Evolutionary conservation across 1,139 yeast species (phyloP), one percentile per base, ranked within the genome.

Genomic region (Suhomyces kunorum): DNA sequence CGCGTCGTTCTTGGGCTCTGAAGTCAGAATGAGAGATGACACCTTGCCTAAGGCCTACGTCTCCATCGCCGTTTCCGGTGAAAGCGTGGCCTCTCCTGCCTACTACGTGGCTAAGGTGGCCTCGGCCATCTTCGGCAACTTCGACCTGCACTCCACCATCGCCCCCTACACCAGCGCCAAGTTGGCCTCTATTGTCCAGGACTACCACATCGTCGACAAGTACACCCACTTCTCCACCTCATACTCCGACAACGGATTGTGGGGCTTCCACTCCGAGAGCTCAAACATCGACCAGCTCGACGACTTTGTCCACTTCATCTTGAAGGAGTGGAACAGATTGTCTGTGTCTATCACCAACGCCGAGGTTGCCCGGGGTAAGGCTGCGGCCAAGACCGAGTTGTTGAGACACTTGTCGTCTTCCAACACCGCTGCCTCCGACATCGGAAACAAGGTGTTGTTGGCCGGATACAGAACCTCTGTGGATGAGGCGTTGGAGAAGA

Each of bases 261-360:
- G 89, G 88, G 95, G 95, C 60, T 81, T 82, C 71, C 72, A 76
- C 61, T 75, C 87, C 48, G 81, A 78, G 59, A 74, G 82, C 50
- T 70, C 83, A 44, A 79, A 83, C 66, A 61, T 81, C 50, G 64
- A 53, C 35, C 68, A 71, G 54, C 66, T 85, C 53, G 94, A 85
- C 64, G 95, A 86, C 59, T 78, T 84, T 51, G 73, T 80, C 48
- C 95, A 86, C 67, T 85, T 85, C 68, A 73, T 87, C 46, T 73
- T 84, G 66, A 86, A 83, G 69, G 85, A 84, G 74, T 86, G 94
- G 94, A 84, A 84, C 76, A 81, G 92, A 76, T 78, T 84, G 64
- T 75, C 89, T 19, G 69, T 81, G 51, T 81, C 90, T 18, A 71
- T 86, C 58, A 75, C 88, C 50, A 87, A 83, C 53, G 78, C 86